Evolutionary conservation across 352 stramenopile genomes (phyloP).

Genomic region (Globisporangium splendens): DNA sequence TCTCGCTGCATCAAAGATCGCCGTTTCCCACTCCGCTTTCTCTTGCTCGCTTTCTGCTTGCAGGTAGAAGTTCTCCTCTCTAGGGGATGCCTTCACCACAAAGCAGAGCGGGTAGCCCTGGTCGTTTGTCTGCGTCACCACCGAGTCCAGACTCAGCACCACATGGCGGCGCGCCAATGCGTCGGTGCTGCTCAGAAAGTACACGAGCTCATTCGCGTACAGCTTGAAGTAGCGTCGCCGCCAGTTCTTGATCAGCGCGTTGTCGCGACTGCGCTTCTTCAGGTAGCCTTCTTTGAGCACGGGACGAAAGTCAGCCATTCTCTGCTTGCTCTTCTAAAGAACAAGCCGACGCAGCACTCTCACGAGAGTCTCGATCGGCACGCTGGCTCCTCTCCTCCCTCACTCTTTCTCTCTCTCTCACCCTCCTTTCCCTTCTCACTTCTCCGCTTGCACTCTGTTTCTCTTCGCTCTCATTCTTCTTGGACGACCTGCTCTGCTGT

Average conservation of each 20-base stretch:
- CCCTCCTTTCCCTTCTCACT: neutral
- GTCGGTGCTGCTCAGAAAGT: constrained; percentile 43
- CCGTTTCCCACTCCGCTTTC: constrained; percentile 55
- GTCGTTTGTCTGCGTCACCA: constrained; percentile 59
- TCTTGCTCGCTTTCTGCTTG: constrained; percentile 62
- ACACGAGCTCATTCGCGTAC: constrained; percentile 53
- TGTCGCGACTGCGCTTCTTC: constrained; percentile 51
- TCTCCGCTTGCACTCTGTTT: neutral
- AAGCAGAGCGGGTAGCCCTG: constrained; percentile 61
- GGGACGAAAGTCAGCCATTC: constrained; percentile 18
- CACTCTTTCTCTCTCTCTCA: neutral
- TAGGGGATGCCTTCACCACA: constrained; percentile 42
- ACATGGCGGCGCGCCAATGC: constrained; percentile 31
- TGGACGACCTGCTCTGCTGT: neutral
- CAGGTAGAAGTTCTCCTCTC: constrained; percentile 44
- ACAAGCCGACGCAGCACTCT: neutral
- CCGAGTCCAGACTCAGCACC: constrained; percentile 47
- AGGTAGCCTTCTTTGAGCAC: constrained; percentile 76
- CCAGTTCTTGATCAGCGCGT: constrained; percentile 43
- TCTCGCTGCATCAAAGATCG: constrained; percentile 55
- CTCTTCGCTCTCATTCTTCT: neutral
- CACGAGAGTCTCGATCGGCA: neutral
- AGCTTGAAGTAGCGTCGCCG: constrained; percentile 70
- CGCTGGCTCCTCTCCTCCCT: neutral
- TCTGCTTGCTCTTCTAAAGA: too few species aligned